These are phyloP conservation scores for Globisporangium emineosum DNA, from an alignment of 352 stramenopile genomes.

Conservation along the genomic window DNA sequence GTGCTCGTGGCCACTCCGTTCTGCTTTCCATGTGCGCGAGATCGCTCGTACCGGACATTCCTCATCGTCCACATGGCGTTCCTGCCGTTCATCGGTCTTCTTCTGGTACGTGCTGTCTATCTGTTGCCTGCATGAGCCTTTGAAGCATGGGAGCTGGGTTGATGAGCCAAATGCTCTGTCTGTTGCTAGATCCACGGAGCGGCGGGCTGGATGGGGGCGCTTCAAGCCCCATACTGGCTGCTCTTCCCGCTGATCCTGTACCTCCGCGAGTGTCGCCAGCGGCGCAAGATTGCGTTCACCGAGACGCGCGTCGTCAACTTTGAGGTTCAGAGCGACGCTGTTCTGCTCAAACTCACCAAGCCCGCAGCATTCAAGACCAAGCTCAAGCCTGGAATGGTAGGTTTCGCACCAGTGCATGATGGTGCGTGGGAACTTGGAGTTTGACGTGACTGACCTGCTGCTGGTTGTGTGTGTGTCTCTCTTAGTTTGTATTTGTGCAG, in stretches of 20 bases:
- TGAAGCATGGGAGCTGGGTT: not conserved
- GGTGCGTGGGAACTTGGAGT: too few relatives aligned
- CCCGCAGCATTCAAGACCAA: slow-evolving; percentile 20
- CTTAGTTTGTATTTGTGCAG: slow-evolving; percentile 64
- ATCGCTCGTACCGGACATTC: slow-evolving; percentile 28
- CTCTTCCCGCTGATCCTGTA: slow-evolving; percentile 27
- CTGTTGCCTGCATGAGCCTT: not conserved
- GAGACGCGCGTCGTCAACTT: slow-evolving; percentile 25
- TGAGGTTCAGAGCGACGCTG: slow-evolving; percentile 10
- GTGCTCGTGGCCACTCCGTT: slow-evolving; percentile 26
- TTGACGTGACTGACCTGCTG: not conserved
- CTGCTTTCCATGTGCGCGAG: slow-evolving; percentile 18
- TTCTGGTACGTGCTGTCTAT: slow-evolving; percentile 22
- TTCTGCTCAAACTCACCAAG: slow-evolving; percentile 34
- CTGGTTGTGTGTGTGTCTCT: too few relatives aligned
- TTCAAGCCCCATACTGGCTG: slow-evolving; percentile 37
- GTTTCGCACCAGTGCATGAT: too few relatives aligned
- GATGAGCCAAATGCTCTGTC: not conserved
- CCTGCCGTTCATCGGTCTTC: slow-evolving; percentile 26
- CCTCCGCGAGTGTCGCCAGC: slow-evolving; percentile 23
- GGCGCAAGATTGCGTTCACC: slow-evolving; percentile 16
- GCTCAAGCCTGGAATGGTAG: slow-evolving; percentile 39
- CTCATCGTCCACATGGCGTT: slow-evolving; percentile 27
- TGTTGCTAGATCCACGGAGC: slow-evolving; percentile 35
- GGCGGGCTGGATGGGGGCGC: slow-evolving; percentile 26